These are phyloP conservation scores for Cladobotryum protrusum DNA, from an alignment of 2,329 filamentous ascomycete species.

Conservation along the genomic window DNA sequence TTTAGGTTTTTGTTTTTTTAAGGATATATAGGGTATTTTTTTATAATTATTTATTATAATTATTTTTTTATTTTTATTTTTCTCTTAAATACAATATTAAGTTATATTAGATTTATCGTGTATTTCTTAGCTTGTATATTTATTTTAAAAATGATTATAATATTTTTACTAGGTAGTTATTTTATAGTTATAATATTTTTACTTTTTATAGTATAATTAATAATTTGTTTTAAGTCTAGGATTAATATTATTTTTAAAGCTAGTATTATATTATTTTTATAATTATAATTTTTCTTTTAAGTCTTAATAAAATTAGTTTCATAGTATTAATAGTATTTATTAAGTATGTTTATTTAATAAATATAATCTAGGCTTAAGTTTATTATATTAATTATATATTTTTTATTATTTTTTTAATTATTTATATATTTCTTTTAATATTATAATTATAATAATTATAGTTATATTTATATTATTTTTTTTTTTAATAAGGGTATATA, in stretches of 20 bases:
- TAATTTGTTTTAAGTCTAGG: too few relatives aligned
- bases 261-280: not conserved
- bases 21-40: not conserved
- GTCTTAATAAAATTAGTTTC: not conserved
- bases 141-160: not conserved
- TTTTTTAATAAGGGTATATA: constrained; percentile 4
- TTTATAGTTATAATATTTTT: not conserved
- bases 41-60: not conserved
- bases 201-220: not conserved
- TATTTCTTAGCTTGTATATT: not conserved
- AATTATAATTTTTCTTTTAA: not conserved
- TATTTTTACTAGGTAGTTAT: not conserved
- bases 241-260: constrained; percentile 8
- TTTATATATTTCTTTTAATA: not conserved
- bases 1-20: too few relatives aligned
- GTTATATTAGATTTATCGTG: not conserved
- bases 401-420: constrained; percentile 11
- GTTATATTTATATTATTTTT: not conserved
- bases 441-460: not conserved
- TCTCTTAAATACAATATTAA: not conserved
- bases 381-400: constrained; percentile 9
- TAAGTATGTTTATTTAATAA: not conserved
- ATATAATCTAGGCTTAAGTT: constrained; percentile 4
- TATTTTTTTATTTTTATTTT: not conserved
- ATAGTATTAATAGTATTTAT: not conserved